These are phyloP conservation scores for Calvatia gigantea DNA, from an alignment of 768 basidiomycete genomes.

Conservation along the genomic window DNA sequence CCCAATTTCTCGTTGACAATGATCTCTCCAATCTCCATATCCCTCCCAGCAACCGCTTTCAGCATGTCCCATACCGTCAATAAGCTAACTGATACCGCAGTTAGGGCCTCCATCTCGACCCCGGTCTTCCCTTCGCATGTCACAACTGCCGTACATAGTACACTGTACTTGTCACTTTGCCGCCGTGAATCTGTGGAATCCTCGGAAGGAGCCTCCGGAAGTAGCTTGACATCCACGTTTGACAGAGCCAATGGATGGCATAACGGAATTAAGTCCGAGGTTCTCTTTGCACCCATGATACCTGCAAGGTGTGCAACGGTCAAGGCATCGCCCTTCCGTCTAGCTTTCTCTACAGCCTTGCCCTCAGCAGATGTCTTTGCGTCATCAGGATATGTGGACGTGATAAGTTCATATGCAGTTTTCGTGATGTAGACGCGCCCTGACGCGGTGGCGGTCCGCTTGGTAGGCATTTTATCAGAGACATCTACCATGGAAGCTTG, in stretches of 20 bases:
- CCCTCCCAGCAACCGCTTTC: constrained; percentile 84
- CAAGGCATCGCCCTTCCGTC: constrained; percentile 65
- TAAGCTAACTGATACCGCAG: constrained; percentile 73
- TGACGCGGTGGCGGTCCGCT: constrained; percentile 68
- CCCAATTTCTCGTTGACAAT: constrained; percentile 66
- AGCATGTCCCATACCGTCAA: constrained; percentile 94
- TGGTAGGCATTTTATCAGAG: constrained; percentile 54
- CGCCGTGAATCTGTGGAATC: constrained; percentile 1
- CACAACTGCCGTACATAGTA: constrained; percentile 66
- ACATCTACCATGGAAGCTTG: constrained; percentile 85
- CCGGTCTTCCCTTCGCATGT: constrained; percentile 79
- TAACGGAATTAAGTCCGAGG: constrained; percentile 78
- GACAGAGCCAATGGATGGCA: constrained; percentile 83
- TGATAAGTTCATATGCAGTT: constrained; percentile 63
- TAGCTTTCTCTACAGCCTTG: constrained; percentile 45
- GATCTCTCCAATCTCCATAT: constrained; percentile 76
- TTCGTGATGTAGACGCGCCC: constrained; percentile 69
- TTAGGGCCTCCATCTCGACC: constrained; percentile 92
- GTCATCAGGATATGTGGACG: constrained; percentile 31
- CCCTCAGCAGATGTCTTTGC: constrained; percentile 18
- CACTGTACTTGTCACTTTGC: constrained; percentile 35
- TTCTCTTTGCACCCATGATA: constrained; percentile 86
- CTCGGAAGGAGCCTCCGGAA: constrained; percentile 33
- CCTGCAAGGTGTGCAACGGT: constrained; percentile 81
- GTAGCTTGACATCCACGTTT: constrained; percentile 62